Base-by-base conservation (phyloP, 768 basidiomycete genomes). In the Pulveroboletus ravenelii region DNA sequence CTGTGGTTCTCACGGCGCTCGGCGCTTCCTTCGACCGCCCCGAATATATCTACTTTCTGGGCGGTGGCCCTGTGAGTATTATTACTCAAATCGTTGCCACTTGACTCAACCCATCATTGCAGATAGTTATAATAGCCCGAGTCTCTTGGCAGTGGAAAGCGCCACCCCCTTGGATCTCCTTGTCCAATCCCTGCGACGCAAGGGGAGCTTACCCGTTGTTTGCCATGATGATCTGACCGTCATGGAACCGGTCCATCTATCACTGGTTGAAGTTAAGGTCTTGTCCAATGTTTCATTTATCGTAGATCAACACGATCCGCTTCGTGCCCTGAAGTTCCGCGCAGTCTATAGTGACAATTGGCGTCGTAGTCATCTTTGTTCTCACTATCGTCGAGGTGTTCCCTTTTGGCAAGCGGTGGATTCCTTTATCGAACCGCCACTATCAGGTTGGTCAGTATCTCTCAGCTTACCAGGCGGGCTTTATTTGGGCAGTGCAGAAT, bases 381-480 rank as follows among this genome's bases (percentile, higher is more conserved):
- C 3, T 47, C 25, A 35, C 41, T 10, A 20, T 60, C n/a, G 8
- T 61, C 10, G 62, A 39, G 1, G 48, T 56, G 10, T 66, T 66
- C 31, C 56, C 63, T 17, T 66, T 64, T 17, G 9, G 64, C 41
- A 36, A 52, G 6, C 25, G 25, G 62, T 52, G 1, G 12, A 44
- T 12, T 17, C 0, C 10, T 20, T 17, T 27, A 4, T 18, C 29
- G 8, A 9, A n/a, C 2, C 10, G 6, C 8, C 14, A 18, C 10
- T 4, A 8, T 12, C 41, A 14, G 17, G 27, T 10, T 50, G 25
- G 51, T 30, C 29, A 4, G 7, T 6, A 7, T 30, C 12, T 14
- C 57, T 64, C 20, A 44, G 32, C 15, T 40, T 64, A 25, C 64
- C 63, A 10, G 41, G 51, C 64, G 5, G 59, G 62, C 15, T 45